Conservation (phyloP, 2,329 filamentous ascomycete species). For the Trichophyton equinum region DNA sequence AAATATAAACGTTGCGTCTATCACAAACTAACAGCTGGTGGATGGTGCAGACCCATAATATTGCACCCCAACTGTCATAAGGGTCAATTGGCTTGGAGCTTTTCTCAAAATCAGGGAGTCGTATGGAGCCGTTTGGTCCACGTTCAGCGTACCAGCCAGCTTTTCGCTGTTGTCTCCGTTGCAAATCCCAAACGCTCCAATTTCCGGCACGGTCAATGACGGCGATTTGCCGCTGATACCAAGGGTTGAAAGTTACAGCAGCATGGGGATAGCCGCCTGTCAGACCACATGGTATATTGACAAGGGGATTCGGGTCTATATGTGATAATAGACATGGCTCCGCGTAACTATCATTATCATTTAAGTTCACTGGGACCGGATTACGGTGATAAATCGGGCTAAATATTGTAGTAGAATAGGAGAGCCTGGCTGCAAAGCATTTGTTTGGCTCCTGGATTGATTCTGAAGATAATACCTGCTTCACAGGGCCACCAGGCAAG, state of each 20-base stretch:
- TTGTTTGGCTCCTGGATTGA: slow-evolving; percentile 27
- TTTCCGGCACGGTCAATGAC: slow-evolving; percentile 41
- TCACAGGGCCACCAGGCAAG: slow-evolving; percentile 38
- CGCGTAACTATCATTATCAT: background rate
- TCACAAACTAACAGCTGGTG: slow-evolving; percentile 41
- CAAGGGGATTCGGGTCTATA: slow-evolving; percentile 29
- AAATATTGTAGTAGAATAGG: slow-evolving; percentile 37
- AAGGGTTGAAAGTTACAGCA: slow-evolving; percentile 48
- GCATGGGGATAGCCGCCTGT: slow-evolving; percentile 39
- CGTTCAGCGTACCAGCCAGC: slow-evolving; percentile 20
- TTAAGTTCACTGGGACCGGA: slow-evolving; percentile 14
- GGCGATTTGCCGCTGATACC: slow-evolving; percentile 44
- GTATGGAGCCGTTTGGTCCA: slow-evolving; percentile 22
- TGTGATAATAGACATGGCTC: slow-evolving; percentile 14
- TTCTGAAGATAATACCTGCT: slow-evolving; percentile 42
- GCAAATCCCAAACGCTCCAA: slow-evolving; percentile 42
- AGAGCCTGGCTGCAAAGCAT: slow-evolving; percentile 42
- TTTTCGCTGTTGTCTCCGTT: slow-evolving; percentile 21
- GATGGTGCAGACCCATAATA: slow-evolving; percentile 30
- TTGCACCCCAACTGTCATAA: slow-evolving; percentile 34
- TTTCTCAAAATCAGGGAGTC: slow-evolving; percentile 7
- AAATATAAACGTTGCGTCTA: slow-evolving; percentile 32
- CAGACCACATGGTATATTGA: slow-evolving; percentile 30
- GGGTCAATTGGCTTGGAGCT: slow-evolving; percentile 13
- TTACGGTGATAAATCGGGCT: slow-evolving; percentile 28